Evolutionary conservation across 169 alveolate species (phyloP), one percentile per base, ranked within the genome.

Genomic region (Cryptosporidium parvum): DNA sequence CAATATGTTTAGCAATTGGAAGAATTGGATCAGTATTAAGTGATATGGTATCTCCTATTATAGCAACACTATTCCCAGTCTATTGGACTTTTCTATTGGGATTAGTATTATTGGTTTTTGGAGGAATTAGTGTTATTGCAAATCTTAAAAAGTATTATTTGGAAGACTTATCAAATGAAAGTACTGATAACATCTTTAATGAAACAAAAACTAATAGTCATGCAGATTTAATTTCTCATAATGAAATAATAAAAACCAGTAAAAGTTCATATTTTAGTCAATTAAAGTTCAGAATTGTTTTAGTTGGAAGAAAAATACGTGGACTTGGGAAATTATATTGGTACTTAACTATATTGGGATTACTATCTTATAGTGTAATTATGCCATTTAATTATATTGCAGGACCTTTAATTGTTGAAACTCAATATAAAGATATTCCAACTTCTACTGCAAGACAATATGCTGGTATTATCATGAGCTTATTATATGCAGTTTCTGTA

Each of bases 381-480:
- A 80, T 80, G 89, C 89, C 89, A 21, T 80, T 80, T 65, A 80
- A 80, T 48, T 80, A 80, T 7, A 80, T 80, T 44, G 89, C 89
- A n/a, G 89, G 89, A 26, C 89, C 89, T 37, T 31, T 80, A 65
- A 80, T 80, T 14, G 89, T 80, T 26, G 89, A 80, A 51, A 80
- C 89, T 44, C 73, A 65, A 42, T 80, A 80, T 23, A 80, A 80
- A 23, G 89, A 80, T 65, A 80, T 80, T 33, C 75, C 89, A 9
- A 48, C 89, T n/a, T 59, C 75, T 29, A 80, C 89, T 26, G 89
- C 89, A 7, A 80, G 89, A 65, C 89, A 80, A 33, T 80, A 80
- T 42, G 89, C 89, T 1, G 89, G 89, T 12, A 80, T 80, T 18
- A 80, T 80, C 18, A 80, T 80, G 89, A 80, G 89, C 35, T 35